Percentiles rank a stretch among this genome's conserved stretches.
Evolutionary conservation across 179 eudicot species (phyloP).

Genomic region (Drosera spatulata): DNA sequence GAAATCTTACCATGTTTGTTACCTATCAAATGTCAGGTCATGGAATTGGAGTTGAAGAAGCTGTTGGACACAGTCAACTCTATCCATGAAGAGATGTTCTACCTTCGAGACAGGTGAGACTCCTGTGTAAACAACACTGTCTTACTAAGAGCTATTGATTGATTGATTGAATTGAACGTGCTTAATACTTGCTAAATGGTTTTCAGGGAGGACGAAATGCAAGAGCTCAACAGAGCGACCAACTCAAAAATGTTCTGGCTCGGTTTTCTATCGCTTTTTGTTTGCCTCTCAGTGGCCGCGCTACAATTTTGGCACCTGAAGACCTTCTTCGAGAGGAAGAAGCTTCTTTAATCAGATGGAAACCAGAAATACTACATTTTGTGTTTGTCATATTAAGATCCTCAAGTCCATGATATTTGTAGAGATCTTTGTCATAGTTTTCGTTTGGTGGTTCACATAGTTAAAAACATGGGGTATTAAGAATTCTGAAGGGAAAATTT

Average conservation of each 20-base stretch:
- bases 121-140: too few relatives aligned
- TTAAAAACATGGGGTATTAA: neutral
- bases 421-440: too few relatives aligned
- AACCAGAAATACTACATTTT: neutral
- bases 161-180: too few relatives aligned
- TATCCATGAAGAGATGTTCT: constrained; percentile 85
- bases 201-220: constrained; percentile 90
- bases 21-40: constrained; percentile 32
- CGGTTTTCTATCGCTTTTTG: constrained; percentile 50
- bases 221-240: constrained; percentile 48
- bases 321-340: constrained; percentile 75
- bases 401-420: neutral
- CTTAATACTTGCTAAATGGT: neutral
- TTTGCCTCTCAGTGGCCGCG: constrained; percentile 65
- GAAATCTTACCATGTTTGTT: neutral
- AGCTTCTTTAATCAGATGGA: constrained; percentile 39
- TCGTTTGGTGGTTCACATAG: neutral
- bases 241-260: constrained; percentile 78
- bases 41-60: constrained; percentile 89
- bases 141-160: too few relatives aligned
- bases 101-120: neutral
- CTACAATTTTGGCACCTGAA: constrained; percentile 72
- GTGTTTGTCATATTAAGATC: neutral
- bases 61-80: constrained; percentile 59
- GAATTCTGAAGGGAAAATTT: too few relatives aligned